These are phyloP conservation scores for Aspergillus sp. DNA, from an alignment of 2,329 filamentous ascomycete genomes.

Conservation along the genomic window DNA sequence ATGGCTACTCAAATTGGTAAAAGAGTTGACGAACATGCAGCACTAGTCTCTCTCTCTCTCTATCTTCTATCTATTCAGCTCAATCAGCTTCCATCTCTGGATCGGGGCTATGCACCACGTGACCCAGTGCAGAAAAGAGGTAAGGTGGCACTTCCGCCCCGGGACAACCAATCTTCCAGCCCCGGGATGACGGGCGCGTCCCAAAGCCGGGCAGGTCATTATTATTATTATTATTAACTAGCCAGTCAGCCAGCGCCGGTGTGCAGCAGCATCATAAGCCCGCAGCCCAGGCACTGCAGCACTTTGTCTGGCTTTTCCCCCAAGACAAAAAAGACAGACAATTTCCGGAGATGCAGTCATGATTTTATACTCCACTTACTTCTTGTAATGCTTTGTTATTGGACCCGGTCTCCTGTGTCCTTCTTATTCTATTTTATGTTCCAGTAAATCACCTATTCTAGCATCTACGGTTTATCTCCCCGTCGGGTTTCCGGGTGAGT, in stretches of 20 bases:
- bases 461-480: constrained; percentile 15
- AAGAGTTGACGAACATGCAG: neutral
- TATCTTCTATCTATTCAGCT: too few relatives aligned
- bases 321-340: neutral
- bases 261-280: constrained; percentile 11
- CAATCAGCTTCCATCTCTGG: too few relatives aligned
- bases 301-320: neutral
- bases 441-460: constrained; percentile 6
- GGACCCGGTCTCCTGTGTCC: neutral
- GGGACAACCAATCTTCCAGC: constrained; percentile 15
- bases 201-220: neutral
- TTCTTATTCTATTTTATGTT: constrained; percentile 15
- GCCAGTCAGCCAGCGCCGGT: neutral
- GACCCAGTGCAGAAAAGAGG: constrained; percentile 7
- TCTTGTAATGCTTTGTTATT: constrained; percentile 6
- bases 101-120: constrained; percentile 8
- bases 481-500: constrained; percentile 23
- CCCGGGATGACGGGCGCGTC: constrained; percentile 16
- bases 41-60: neutral
- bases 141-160: constrained; percentile 22
- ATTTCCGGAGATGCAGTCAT: constrained; percentile 9
- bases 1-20: neutral
- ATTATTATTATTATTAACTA: neutral
- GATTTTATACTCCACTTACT: neutral
- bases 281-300: constrained; percentile 2